Percentiles rank a stretch among this genome's conserved stretches.
Conservation (phyloP, 306 rosid genomes). For the Luffa aegyptiaca region DNA sequence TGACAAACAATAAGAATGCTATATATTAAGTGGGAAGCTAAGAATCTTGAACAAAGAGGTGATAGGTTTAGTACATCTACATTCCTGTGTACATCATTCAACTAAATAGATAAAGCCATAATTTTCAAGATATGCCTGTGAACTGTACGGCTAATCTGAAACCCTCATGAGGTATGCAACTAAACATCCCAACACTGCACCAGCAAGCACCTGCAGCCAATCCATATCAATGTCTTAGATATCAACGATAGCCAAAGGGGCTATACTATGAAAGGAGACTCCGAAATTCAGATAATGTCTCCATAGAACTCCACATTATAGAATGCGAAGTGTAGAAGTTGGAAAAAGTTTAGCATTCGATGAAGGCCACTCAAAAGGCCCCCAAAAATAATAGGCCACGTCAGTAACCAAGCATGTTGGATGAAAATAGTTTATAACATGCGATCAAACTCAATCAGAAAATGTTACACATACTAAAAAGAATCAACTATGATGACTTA, state of each 20-base stretch:
- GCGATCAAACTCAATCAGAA: neutral
- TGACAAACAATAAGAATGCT: neutral
- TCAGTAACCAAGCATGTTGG: neutral
- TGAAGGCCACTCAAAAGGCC: neutral
- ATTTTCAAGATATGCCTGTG: neutral
- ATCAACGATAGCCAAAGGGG: neutral
- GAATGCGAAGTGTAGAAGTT: neutral
- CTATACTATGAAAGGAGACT: neutral
- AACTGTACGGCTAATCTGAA: conserved; percentile 13
- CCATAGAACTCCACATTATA: neutral
- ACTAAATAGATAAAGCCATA: neutral
- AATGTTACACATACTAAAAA: neutral
- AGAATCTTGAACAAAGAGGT: neutral
- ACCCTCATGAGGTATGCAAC: conserved; percentile 26
- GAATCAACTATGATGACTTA: neutral
- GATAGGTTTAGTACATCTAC: neutral
- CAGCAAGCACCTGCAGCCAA: conserved; percentile 33
- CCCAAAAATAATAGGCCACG: neutral
- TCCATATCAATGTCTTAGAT: neutral
- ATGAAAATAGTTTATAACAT: neutral
- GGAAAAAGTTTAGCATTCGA: neutral
- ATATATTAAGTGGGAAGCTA: neutral
- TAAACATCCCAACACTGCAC: conserved; percentile 35
- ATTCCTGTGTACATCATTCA: neutral
- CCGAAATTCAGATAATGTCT: neutral